These are phyloP conservation scores for Boletus barrowsii DNA, from an alignment of 768 basidiomycete genomes.

Conservation along the genomic window DNA sequence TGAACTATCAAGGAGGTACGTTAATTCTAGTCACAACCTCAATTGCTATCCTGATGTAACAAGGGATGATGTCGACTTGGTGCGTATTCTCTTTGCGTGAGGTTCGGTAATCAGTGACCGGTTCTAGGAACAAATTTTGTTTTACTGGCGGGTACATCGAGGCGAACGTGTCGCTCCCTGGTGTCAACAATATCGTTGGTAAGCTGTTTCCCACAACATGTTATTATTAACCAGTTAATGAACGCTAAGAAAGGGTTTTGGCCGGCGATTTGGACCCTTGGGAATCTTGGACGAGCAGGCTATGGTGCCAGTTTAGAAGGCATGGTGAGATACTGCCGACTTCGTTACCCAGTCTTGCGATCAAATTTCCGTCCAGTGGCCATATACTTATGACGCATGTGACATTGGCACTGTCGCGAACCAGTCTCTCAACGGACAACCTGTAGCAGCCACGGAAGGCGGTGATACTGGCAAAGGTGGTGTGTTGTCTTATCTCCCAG, in stretches of 20 bases:
- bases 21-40: slow-evolving; percentile 12
- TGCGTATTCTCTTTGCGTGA: slow-evolving; percentile 8
- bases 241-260: slow-evolving; percentile 37
- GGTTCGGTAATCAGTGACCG: slow-evolving; percentile 3
- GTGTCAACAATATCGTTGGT: slow-evolving; percentile 60
- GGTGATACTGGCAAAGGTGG: slow-evolving; percentile 50
- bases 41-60: slow-evolving; percentile 31
- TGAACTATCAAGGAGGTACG: slow-evolving; percentile 44
- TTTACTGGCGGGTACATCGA: slow-evolving; percentile 83
- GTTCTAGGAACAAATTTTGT: slow-evolving; percentile 81
- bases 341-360: neutral
- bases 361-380: slow-evolving; percentile 43
- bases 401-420: slow-evolving; percentile 83
- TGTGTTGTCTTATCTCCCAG: slow-evolving; percentile 68
- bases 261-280: slow-evolving; percentile 59
- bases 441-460: slow-evolving; percentile 54
- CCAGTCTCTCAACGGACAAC: slow-evolving; percentile 71
- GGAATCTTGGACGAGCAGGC: slow-evolving; percentile 60
- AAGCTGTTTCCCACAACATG: slow-evolving; percentile 1
- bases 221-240: neutral
- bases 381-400: slow-evolving; percentile 69
- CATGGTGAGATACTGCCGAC: slow-evolving; percentile 31
- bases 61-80: slow-evolving; percentile 49
- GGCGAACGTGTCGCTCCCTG: slow-evolving; percentile 59
- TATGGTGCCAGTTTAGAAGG: slow-evolving; percentile 65